Evolutionary conservation across 352 stramenopile species (phyloP), one percentile per base, ranked within the genome.

Genomic region (Globisporangium middletonii): DNA sequence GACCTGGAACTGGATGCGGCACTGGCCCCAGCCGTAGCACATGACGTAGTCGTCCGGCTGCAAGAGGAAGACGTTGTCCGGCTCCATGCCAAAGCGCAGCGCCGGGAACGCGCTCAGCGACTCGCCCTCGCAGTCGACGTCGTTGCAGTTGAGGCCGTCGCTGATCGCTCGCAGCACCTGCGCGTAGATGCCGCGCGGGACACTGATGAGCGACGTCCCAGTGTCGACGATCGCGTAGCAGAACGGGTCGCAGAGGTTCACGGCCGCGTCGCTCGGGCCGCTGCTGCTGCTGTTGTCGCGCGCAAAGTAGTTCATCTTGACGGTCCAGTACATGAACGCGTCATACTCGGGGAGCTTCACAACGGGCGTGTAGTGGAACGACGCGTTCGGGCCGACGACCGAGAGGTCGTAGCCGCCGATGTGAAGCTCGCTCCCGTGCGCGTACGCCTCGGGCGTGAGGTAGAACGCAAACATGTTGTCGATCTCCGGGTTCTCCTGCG

Each of bases 161-260:
- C 75, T 92, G 62, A 96, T 86, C 23, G 71, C 59, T 7, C 51
- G 62, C 5, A 94, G 53, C 18, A 96, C 73, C 7, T 77, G 66
- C 16, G 73, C 64, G 63, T 91, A 95, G 30, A 87, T 68, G 4
- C 72, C 66, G 26, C 86, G 65, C n/a, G 87, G 87, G 2, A 94
- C 68, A 43, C 79, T 91, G 56, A 96, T 88, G 44, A 94, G 67
- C 19, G 87, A 96, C 35, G 87, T 96, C 33, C 87, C 87, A 30
- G 85, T 94, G 72, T 96, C 86, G 18, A 93, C 83, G 59, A 96
- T 96, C 27, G 85, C 85, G 50, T 88, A 93, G 71, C 85, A 96
- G 53, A 89, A 91, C 18, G 74, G 74, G n/a, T 62, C 53, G 62
- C 87, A 96, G 44, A 92, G 58, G 57, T 92, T 91, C 27, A 50